Evolutionary conservation across 805 yeast species (phyloP), one percentile per base, ranked within the genome.

Genomic region (Candida sonorensis): DNA sequence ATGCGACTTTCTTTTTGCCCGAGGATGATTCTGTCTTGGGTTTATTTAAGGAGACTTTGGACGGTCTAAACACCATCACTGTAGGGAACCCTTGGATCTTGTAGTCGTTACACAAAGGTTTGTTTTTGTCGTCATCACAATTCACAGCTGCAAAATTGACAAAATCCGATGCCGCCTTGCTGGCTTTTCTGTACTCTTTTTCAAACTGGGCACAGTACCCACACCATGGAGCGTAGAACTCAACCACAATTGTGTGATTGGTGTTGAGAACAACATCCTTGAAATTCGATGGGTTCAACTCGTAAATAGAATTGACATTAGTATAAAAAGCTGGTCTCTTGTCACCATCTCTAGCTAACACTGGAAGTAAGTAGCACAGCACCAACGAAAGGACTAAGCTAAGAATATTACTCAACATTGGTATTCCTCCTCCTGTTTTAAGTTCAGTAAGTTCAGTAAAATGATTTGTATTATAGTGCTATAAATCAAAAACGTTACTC

Each of bases 181-280:
- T 94, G 10, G 79, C 74, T 49, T 78, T 78, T 30, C 65, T 62
- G 55, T 67, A 81, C 2, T 74, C 75, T 4, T 81, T 78, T 37
- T 76, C 72, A 31, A 90, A 62, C 36, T 75, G 69, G 47, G 77
- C 70, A 59, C 98, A 90, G 57, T 90, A 86, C 5, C 97, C 96
- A 64, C 98, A 90, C 97, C 97, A 88, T 23, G 97, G 96, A 4
- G 97, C 97, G 57, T 81, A 88, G 57, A 88, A 88, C 61, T 87
- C 87, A 15, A 86, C 87, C 13, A 87, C 60, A 2, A 95, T 59
- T 2, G 94, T 81, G 47, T 85, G 81, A 51, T 86, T 86, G 3
- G 94, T 67, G 15, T 65, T 56, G 26, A 75, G 65, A 4, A 88
- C 75, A 30, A 78, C 81, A 35, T 72, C 69, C 39, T 79, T 75